A percentile compares a stretch with the other conserved stretches of the same genome.
Evolutionary conservation across 1,284 basidiomycete species (phyloP).

Genomic region (Puccinia horiana): DNA sequence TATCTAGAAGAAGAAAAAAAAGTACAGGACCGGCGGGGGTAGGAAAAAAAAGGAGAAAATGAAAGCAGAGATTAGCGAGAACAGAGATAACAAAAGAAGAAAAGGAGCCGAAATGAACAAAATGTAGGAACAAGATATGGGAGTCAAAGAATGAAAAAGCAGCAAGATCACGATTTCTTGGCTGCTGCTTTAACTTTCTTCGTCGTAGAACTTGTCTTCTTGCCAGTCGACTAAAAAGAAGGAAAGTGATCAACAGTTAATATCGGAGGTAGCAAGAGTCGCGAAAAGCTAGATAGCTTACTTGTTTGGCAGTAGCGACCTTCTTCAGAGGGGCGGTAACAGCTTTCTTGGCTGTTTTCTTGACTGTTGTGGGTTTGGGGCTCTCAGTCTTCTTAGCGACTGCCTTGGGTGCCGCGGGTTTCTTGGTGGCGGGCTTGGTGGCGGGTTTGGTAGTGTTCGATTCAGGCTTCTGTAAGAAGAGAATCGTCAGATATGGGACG

Average conservation of each 20-base stretch:
- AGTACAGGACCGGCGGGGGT: neutral
- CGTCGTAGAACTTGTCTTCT: slow-evolving; percentile 49
- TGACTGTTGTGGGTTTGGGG: neutral
- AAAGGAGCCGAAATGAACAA: neutral
- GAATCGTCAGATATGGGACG: neutral
- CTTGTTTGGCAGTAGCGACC: slow-evolving; percentile 32
- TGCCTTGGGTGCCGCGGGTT: slow-evolving; percentile 40
- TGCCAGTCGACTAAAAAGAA: slow-evolving; percentile 24
- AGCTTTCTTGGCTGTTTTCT: slow-evolving; percentile 30
- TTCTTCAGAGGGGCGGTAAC: neutral
- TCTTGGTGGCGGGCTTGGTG: slow-evolving; percentile 20
- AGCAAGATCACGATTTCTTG: slow-evolving; percentile 22
- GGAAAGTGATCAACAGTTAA: neutral
- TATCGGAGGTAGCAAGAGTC: neutral
- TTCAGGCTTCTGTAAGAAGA: slow-evolving; percentile 26
- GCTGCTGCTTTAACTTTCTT: slow-evolving; percentile 47
- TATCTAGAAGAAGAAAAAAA: neutral
- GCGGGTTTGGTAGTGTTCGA: slow-evolving; percentile 40
- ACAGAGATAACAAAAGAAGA: neutral
- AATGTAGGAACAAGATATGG: neutral
- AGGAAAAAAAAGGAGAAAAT: neutral
- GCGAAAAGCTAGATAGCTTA: slow-evolving; percentile 7
- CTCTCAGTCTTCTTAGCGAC: neutral
- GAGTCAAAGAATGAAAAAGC: neutral
- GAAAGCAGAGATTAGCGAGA: neutral